Evolutionary conservation across 2,329 filamentous ascomycete species (phyloP).

Genomic region (Penicillium rolfsii): DNA sequence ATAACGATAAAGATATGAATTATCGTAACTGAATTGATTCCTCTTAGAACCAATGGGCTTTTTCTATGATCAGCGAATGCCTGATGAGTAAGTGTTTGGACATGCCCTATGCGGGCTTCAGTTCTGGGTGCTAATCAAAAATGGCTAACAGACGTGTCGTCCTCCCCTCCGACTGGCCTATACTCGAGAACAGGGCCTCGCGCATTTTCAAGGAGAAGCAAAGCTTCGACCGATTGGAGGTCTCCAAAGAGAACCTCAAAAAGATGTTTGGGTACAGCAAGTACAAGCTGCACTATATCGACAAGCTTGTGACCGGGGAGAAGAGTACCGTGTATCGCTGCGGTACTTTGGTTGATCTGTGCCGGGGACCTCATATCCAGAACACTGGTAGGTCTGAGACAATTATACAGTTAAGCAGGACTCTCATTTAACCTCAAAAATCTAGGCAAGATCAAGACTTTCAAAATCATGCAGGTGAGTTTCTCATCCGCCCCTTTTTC

Average conservation of each 20-base stretch:
- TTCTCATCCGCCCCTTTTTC: background rate
- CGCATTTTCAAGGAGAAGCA: slow-evolving; percentile 97
- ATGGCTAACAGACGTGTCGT: slow-evolving; percentile 59
- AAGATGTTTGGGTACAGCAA: slow-evolving; percentile 99
- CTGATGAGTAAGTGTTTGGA: slow-evolving; percentile 58
- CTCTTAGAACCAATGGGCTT: slow-evolving; percentile 70
- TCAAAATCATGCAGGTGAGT: slow-evolving; percentile 80
- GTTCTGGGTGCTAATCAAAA: slow-evolving; percentile 20
- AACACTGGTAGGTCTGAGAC: slow-evolving; percentile 62
- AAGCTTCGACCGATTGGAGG: slow-evolving; percentile 83
- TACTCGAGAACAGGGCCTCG: slow-evolving; percentile 76
- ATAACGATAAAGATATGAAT: background rate
- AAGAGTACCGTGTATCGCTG: slow-evolving; percentile 93
- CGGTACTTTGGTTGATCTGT: slow-evolving; percentile 91
- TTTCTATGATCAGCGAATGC: slow-evolving; percentile 94
- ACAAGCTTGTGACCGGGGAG: slow-evolving; percentile 88
- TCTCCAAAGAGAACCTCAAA: slow-evolving; percentile 87
- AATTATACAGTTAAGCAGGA: background rate
- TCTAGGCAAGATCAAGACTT: slow-evolving; percentile 79
- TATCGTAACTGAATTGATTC: background rate
- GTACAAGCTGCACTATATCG: slow-evolving; percentile 98
- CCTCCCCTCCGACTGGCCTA: slow-evolving; percentile 77
- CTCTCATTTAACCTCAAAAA: background rate
- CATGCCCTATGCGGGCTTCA: background rate
- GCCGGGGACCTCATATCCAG: slow-evolving; percentile 90